phyloP scores from a whole-genome alignment of 495 filamentous ascomycete genomes.

The Daldinia caldariorum region DNA sequence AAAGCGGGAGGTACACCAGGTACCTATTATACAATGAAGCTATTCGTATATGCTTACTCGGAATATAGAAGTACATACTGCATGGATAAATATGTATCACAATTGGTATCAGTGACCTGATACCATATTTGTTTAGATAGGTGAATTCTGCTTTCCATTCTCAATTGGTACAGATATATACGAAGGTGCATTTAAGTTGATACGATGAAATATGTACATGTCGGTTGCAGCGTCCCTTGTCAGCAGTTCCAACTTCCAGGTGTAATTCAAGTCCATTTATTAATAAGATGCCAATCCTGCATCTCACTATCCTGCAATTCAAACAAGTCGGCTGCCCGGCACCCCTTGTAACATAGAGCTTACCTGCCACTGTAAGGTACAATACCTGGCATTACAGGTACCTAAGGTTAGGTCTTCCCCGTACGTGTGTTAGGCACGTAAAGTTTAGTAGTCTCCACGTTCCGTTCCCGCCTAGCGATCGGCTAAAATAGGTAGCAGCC shows the following conservation, averaged over 20 bases:
- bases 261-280: conserved; percentile 11
- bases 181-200: neutral
- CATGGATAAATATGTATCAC: too few relatives aligned
- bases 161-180: neutral
- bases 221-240: neutral
- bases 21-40: too few relatives aligned
- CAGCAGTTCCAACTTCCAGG: neutral
- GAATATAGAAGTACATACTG: too few relatives aligned
- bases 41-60: too few relatives aligned
- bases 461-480: conserved; percentile 38
- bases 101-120: too few relatives aligned
- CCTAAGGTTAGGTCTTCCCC: conserved; percentile 2
- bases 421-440: conserved; percentile 8
- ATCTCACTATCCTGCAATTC: conserved; percentile 22
- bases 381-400: neutral
- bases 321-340: conserved; percentile 24
- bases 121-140: too few relatives aligned
- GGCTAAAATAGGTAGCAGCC: conserved; percentile 39
- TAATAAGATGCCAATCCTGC: conserved; percentile 24
- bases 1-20: neutral
- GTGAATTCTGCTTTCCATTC: too few relatives aligned
- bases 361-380: too few relatives aligned
- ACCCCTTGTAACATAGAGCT: conserved; percentile 18
- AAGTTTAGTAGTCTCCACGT: conserved; percentile 33
- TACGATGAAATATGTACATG: neutral